Evolutionary conservation across 2,329 filamentous ascomycete genomes (phyloP).

Genomic region (Aureobasidium leucospermi): DNA sequence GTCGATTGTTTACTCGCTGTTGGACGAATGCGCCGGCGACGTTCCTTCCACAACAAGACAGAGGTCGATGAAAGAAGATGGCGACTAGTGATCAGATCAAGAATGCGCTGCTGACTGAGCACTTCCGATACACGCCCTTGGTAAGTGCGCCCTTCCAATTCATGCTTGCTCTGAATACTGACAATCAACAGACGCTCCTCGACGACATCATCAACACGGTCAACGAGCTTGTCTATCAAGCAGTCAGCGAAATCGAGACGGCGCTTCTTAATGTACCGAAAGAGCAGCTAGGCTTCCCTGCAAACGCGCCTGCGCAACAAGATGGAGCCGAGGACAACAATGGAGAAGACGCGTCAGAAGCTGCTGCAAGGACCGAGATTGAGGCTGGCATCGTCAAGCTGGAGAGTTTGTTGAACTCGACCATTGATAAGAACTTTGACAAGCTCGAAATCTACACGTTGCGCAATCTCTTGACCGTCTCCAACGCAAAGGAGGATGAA

Average conservation of each 20-base stretch:
- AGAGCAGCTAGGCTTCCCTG: slow-evolving; percentile 66
- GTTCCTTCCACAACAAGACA: background rate
- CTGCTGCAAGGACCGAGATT: slow-evolving; percentile 61
- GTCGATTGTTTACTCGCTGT: slow-evolving; percentile 10
- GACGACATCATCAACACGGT: slow-evolving; percentile 98
- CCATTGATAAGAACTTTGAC: slow-evolving; percentile 45
- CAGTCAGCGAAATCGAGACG: slow-evolving; percentile 78
- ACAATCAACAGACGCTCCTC: slow-evolving; percentile 62
- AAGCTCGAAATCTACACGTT: slow-evolving; percentile 69
- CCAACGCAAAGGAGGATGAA: slow-evolving; percentile 32
- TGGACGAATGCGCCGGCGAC: slow-evolving; percentile 4
- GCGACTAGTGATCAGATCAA: slow-evolving; percentile 38
- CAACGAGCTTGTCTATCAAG: slow-evolving; percentile 87
- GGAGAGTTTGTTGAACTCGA: slow-evolving; percentile 43
- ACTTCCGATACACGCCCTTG: slow-evolving; percentile 88
- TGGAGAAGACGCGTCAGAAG: slow-evolving; percentile 30
- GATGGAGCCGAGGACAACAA: slow-evolving; percentile 32
- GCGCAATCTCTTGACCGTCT: slow-evolving; percentile 57
- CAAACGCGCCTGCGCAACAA: slow-evolving; percentile 24
- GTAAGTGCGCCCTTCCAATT: slow-evolving; percentile 45
- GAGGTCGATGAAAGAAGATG: slow-evolving; percentile 24
- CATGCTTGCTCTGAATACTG: background rate
- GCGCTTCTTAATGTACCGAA: slow-evolving; percentile 70
- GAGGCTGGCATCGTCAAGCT: slow-evolving; percentile 62
- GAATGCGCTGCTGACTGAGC: slow-evolving; percentile 75